phyloP scores from a whole-genome alignment of 1,284 basidiomycete species.

The Cryptococcus maquisensis region DNA sequence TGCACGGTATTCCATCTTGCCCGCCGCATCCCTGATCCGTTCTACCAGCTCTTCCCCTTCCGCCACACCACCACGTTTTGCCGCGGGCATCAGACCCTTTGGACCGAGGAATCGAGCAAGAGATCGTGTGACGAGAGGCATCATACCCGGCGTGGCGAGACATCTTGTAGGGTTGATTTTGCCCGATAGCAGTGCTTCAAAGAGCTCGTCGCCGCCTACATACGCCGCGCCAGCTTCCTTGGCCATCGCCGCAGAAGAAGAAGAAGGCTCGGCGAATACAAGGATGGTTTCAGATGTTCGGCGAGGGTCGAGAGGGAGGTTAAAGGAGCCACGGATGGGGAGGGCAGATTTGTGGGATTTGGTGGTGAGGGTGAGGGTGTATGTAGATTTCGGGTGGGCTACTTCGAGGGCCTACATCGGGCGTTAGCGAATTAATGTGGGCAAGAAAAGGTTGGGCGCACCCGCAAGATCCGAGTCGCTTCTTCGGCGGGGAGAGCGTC shows the following conservation, averaged over 20 bases:
- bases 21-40: constrained; percentile 73
- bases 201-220: constrained; percentile 78
- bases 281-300: constrained; percentile 63
- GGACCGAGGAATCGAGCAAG: constrained; percentile 89
- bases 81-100: constrained; percentile 90
- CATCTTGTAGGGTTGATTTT: constrained; percentile 42
- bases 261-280: constrained; percentile 68
- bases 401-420: constrained; percentile 68
- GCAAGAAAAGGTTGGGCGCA: constrained; percentile 10
- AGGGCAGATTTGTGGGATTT: constrained; percentile 67
- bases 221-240: constrained; percentile 75
- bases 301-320: constrained; percentile 70
- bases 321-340: constrained; percentile 72
- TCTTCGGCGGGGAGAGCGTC: constrained; percentile 36
- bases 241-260: constrained; percentile 57
- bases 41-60: constrained; percentile 66
- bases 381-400: constrained; percentile 65
- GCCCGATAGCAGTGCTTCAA: constrained; percentile 56
- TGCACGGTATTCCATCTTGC: constrained; percentile 86
- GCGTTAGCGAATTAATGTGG: neutral
- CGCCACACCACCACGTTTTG: constrained; percentile 88
- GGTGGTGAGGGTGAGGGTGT: constrained; percentile 74
- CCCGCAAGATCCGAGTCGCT: constrained; percentile 40
- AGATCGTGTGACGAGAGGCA: constrained; percentile 70
- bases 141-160: constrained; percentile 74